Evolutionary conservation across 805 yeast genomes (phyloP), one percentile per base, ranked within the genome.

Genomic region (Kazachstania taianensis): DNA sequence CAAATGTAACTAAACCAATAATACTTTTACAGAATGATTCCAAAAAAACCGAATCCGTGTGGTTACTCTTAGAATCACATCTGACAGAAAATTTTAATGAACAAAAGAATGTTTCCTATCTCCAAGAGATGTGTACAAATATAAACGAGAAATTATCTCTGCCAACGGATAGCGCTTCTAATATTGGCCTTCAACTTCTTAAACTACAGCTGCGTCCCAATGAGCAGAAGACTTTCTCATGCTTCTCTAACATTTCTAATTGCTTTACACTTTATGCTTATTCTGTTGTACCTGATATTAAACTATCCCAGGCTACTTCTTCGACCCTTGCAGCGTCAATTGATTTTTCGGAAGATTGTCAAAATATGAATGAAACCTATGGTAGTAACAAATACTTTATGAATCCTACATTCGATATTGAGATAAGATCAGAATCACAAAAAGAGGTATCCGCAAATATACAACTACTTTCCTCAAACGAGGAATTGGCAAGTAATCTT

Each of bases 21-120:
- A 69, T 63, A 37, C 35, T 52, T 5, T 29, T 78, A 5, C 24
- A 35, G 5, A 74, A 72, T 42, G 20, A 38, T 0, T 44, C 60
- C 2, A 30, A 37, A 1, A 23, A 34, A 1, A 33, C 36, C 0
- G 61, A 61, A 14, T 61, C 59, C 3, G 63, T 69, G 0, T 67
- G 73, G 69, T 33, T 77, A 1, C 49, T 76, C 3, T 43, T 77
- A 6, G 81, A 75, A 41, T 57, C 63, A 14, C 78, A 73, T 49
- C 15, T 70, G 12, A 57, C 49, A 29, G 44, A 36, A 7, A 44
- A 29, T 28, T 28, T 22, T 24, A 34, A 22, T 7, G 26, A 27
- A 2, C 19, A 32, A 12, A 14, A 36, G 7, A 4, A 3, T 29
- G 13, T 46, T 43, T 23, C 47, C 27, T 36, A 48, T 42, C 9